phyloP scores from a whole-genome alignment of 1,284 basidiomycete species.

The Ustilago crameri region DNA sequence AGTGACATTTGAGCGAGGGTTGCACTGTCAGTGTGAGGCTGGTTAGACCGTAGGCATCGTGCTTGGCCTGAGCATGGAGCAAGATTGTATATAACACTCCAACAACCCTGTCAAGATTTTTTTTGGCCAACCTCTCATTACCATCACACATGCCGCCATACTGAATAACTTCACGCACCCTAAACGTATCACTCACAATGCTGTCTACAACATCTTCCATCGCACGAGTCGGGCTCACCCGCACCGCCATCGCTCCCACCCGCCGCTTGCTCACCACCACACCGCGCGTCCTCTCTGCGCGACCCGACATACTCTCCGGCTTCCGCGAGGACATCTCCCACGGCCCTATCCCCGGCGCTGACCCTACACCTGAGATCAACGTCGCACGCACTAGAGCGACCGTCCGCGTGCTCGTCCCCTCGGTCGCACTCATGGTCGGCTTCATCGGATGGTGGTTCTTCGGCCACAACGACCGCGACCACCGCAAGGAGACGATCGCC shows the following conservation, averaged over 20 bases:
- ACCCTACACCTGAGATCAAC: constrained; percentile 43
- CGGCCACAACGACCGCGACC: constrained; percentile 37
- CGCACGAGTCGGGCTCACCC: constrained; percentile 12
- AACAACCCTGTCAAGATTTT: background rate
- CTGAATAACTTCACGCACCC: no score
- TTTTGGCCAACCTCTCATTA: no score
- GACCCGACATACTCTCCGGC: constrained; percentile 36
- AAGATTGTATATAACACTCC: background rate
- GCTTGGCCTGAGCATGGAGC: background rate
- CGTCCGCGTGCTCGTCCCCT: constrained; percentile 43
- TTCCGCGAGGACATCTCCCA: constrained; percentile 36
- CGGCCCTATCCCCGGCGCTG: constrained; percentile 36
- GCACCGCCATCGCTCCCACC: background rate
- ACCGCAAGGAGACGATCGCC: constrained; percentile 32
- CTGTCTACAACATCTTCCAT: constrained; percentile 13
- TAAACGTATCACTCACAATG: constrained; percentile 17
- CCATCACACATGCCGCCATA: no score
- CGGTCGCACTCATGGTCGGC: constrained; percentile 33
- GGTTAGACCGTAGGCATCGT: no score
- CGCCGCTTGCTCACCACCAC: constrained; percentile 16
- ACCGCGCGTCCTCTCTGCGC: constrained; percentile 22
- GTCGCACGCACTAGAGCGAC: constrained; percentile 36
- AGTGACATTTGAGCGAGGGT: no score
- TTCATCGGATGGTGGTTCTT: constrained; percentile 58
- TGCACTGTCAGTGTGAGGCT: no score